These are phyloP conservation scores for Pythium apleroticum DNA, from an alignment of 352 stramenopile genomes.

Conservation along the genomic window DNA sequence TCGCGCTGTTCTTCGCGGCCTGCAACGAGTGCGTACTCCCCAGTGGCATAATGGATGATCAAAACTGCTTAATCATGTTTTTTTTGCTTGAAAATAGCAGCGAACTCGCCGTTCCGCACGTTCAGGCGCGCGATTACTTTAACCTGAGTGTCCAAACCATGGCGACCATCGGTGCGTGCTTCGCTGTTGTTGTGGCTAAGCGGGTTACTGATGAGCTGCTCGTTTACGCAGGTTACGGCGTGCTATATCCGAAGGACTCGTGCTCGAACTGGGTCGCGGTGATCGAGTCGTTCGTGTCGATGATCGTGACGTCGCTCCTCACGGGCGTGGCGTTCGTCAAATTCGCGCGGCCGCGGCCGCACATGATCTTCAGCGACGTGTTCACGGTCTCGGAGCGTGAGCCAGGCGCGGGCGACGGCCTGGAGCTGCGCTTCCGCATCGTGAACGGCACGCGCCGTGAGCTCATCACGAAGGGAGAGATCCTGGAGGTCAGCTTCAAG, in stretches of 20 bases:
- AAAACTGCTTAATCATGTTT: too few relatives aligned
- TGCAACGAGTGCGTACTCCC: conserved; percentile 36
- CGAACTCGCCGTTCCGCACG: conserved; percentile 9
- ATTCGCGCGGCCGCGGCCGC: conserved; percentile 48
- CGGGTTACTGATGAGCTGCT: not conserved
- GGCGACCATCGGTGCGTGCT: conserved; percentile 43
- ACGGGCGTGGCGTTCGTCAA: conserved; percentile 68
- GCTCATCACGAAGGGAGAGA: conserved; percentile 42
- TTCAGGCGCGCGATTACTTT: conserved; percentile 44
- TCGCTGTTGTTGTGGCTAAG: not conserved
- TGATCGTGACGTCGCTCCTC: conserved; percentile 59
- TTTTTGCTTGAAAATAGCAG: conserved; percentile 4
- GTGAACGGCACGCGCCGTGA: conserved; percentile 53
- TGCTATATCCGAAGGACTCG: conserved; percentile 42
- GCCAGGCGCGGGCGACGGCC: not conserved
- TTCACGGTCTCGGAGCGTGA: conserved; percentile 44
- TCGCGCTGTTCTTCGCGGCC: conserved; percentile 43
- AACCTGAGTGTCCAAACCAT: conserved; percentile 66
- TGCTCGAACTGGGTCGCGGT: conserved; percentile 55
- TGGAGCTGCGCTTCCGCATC: conserved; percentile 61
- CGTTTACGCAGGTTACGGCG: conserved; percentile 52
- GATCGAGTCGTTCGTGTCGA: conserved; percentile 54
- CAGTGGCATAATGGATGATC: not conserved
- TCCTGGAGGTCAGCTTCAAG: conserved; percentile 59
- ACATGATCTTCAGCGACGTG: conserved; percentile 52